Evolutionary conservation across 805 yeast genomes (phyloP).

Genomic region (Ogataea pignaliae): DNA sequence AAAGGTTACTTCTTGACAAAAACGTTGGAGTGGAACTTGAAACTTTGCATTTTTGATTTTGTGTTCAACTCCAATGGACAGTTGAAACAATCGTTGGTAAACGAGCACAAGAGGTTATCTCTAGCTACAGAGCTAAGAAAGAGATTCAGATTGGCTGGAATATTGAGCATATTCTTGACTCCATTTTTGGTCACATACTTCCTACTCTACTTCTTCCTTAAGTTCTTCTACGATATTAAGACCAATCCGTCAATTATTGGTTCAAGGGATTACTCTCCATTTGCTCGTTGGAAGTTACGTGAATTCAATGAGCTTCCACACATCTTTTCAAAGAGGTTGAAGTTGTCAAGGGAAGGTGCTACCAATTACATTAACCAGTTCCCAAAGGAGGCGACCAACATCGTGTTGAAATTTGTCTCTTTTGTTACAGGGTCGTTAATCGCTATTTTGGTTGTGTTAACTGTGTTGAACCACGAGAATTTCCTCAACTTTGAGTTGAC

Average conservation of each 20-base stretch:
- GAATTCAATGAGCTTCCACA: constrained; percentile 94
- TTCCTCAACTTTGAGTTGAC: constrained; percentile 87
- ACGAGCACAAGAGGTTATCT: constrained; percentile 62
- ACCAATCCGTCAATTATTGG: constrained; percentile 81
- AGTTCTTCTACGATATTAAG: constrained; percentile 89
- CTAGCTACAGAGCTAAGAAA: constrained; percentile 67
- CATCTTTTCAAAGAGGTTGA: constrained; percentile 74
- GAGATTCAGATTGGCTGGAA: constrained; percentile 83
- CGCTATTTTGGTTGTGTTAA: constrained; percentile 75
- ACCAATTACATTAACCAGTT: constrained; percentile 83
- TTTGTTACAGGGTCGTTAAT: constrained; percentile 86
- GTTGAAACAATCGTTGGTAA: constrained; percentile 63
- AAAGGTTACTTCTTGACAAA: constrained; percentile 54
- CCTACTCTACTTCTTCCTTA: constrained; percentile 75
- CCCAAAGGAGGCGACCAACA: constrained; percentile 70
- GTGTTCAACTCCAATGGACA: constrained; percentile 83
- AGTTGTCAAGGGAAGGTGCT: constrained; percentile 74
- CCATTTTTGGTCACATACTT: constrained; percentile 86
- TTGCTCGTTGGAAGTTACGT: constrained; percentile 91
- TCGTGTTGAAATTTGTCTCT: constrained; percentile 54
- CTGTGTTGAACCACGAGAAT: constrained; percentile 83
- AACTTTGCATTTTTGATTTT: constrained; percentile 81
- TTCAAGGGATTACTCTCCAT: constrained; percentile 85
- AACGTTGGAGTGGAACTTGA: constrained; percentile 92
- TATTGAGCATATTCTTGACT: constrained; percentile 73